Evolutionary conservation across 805 yeast genomes (phyloP).

Genomic region (Candida ulmi): DNA sequence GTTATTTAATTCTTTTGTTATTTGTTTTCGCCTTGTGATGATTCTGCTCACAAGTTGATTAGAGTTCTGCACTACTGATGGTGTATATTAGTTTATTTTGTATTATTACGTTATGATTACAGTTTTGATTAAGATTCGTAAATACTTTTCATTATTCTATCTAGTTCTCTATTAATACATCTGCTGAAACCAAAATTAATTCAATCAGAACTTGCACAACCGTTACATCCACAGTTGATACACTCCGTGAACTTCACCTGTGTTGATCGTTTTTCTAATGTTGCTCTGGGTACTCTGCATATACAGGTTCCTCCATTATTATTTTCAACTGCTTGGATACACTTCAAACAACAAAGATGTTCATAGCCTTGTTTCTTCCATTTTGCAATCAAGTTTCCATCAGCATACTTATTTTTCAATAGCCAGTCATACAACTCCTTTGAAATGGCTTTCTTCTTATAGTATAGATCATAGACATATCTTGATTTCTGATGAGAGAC

Average conservation of each 20-base stretch:
- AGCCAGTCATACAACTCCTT: slow-evolving; percentile 70
- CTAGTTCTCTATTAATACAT: neutral
- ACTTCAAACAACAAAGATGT: slow-evolving; percentile 73
- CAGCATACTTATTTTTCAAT: slow-evolving; percentile 58
- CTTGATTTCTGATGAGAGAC: slow-evolving; percentile 72
- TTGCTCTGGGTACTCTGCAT: slow-evolving; percentile 75
- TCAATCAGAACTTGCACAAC: slow-evolving; percentile 74
- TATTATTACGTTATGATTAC: neutral
- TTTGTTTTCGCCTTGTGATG: too few species aligned
- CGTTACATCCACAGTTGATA: slow-evolving; percentile 79
- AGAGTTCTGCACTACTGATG: neutral
- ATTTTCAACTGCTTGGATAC: slow-evolving; percentile 61
- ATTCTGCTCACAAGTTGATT: too few species aligned
- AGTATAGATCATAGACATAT: slow-evolving; percentile 69
- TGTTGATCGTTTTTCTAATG: slow-evolving; percentile 30
- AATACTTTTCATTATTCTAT: neutral
- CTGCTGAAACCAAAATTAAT: neutral
- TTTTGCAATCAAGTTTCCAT: slow-evolving; percentile 70
- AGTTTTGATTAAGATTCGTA: neutral
- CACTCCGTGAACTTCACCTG: slow-evolving; percentile 44
- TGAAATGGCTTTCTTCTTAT: slow-evolving; percentile 63
- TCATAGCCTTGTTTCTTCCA: slow-evolving; percentile 87
- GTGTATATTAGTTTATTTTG: neutral
- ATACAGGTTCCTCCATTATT: slow-evolving; percentile 70
- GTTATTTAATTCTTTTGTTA: too few species aligned